phyloP scores from a whole-genome alignment of 2,329 filamentous ascomycete genomes.

The Alternaria gansuensis region DNA sequence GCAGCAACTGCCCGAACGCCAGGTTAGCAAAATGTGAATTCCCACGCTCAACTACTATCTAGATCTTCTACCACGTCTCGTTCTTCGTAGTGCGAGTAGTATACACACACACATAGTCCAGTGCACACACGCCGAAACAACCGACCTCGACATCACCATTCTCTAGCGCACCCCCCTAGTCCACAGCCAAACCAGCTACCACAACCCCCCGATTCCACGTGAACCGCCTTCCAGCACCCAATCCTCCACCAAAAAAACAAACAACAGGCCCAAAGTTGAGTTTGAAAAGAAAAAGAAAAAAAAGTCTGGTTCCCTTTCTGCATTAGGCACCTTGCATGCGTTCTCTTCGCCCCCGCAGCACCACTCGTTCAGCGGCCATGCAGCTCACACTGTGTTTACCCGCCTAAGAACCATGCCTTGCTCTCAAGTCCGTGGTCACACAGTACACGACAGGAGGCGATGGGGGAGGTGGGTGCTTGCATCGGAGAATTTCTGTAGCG shows the following conservation, averaged over 20 bases:
- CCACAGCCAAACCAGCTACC: neutral
- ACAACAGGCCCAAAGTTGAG: neutral
- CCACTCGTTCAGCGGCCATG: neutral
- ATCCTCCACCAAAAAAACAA: neutral
- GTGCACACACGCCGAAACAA: neutral
- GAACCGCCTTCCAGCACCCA: neutral
- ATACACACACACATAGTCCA: too few species aligned
- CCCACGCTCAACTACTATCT: neutral
- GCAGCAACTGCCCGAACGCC: neutral
- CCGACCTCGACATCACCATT: neutral
- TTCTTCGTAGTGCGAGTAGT: neutral
- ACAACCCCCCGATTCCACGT: too few species aligned
- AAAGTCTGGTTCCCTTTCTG: neutral
- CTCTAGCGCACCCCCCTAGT: too few species aligned
- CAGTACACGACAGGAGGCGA: neutral
- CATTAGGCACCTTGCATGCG: neutral
- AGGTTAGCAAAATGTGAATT: neutral
- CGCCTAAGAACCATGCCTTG: neutral
- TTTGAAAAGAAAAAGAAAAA: neutral
- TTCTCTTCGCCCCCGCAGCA: constrained; percentile 5
- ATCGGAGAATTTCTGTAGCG: neutral
- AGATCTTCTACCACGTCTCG: neutral
- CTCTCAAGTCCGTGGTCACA: constrained; percentile 1
- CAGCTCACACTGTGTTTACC: neutral
- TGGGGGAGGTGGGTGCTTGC: neutral